Conservation (phyloP, 1,139 yeast genomes). For the Debaryomyces sp. region DNA sequence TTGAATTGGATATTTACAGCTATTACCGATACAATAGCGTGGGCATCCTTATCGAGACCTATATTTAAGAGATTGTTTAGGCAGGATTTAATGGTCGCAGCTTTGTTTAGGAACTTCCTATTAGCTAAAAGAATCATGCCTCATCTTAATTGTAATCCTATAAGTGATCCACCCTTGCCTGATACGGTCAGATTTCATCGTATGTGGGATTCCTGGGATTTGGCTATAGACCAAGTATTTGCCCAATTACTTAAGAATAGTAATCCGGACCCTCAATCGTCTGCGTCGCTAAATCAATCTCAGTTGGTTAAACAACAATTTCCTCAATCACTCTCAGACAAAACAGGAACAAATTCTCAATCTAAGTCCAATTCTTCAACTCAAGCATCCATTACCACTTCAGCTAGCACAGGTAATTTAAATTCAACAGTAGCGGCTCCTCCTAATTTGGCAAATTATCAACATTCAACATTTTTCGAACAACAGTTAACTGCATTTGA, state of each 20-base stretch:
- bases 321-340: constrained; percentile 17
- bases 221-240: constrained; percentile 92
- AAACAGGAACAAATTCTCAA: constrained; percentile 22
- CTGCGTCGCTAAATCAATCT: constrained; percentile 1
- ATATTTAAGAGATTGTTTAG: constrained; percentile 87
- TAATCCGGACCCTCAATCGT: constrained; percentile 25
- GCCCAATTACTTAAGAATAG: constrained; percentile 58
- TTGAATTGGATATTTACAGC: constrained; percentile 98
- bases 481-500: constrained; percentile 96
- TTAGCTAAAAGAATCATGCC: constrained; percentile 95
- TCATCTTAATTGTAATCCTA: constrained; percentile 89
- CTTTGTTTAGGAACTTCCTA: constrained; percentile 86
- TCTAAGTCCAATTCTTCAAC: constrained; percentile 5
- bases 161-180: constrained; percentile 92
- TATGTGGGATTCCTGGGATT: constrained; percentile 99
- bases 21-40: constrained; percentile 96
- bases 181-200: constrained; percentile 79
- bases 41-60: constrained; percentile 90
- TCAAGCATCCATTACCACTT: neutral
- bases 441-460: constrained; percentile 51
- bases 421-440: constrained; percentile 15
- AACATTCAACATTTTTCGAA: constrained; percentile 91
- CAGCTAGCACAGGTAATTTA: constrained; percentile 3
- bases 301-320: constrained; percentile 5
- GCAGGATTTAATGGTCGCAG: constrained; percentile 97